Conservation (phyloP, 73 alveolate genomes). For the Uronychia setigera region DNA sequence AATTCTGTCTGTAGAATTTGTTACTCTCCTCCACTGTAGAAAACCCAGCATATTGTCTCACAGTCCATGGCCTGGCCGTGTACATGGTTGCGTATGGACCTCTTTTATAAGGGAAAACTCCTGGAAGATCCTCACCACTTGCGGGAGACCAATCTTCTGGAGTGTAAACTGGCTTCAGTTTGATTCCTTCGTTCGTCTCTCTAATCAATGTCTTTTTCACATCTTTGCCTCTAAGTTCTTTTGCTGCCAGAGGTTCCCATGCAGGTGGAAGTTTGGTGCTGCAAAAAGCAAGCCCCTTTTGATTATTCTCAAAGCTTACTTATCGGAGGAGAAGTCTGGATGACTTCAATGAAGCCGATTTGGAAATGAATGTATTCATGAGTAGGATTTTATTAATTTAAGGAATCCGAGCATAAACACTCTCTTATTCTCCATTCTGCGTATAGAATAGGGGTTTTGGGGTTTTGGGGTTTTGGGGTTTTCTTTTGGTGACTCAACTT, state of each 20-base stretch:
- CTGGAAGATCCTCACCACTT: conserved; percentile 40
- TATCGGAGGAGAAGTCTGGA: too few species aligned
- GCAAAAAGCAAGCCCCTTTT: neutral
- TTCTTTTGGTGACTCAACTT: neutral
- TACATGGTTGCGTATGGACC: conserved; percentile 83
- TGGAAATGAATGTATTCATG: too few species aligned
- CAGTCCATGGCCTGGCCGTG: conserved; percentile 80
- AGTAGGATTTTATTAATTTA: too few species aligned
- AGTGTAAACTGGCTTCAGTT: conserved; percentile 64
- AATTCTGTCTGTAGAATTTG: conserved; percentile 68
- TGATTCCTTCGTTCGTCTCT: conserved; percentile 65
- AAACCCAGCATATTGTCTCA: conserved; percentile 79
- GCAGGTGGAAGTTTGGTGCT: neutral
- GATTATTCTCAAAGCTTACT: too few species aligned
- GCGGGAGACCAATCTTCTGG: conserved; percentile 41
- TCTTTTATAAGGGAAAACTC: conserved; percentile 67
- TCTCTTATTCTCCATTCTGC: too few species aligned
- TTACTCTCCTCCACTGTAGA: conserved; percentile 76
- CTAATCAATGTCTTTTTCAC: conserved; percentile 36
- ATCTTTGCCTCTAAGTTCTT: conserved; percentile 61
- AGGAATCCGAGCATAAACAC: too few species aligned
- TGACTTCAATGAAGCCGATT: too few species aligned
- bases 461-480: too few species aligned
- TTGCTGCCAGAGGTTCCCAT: conserved; percentile 31
- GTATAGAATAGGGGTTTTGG: too few species aligned